Percentiles rank a stretch among this genome's conserved stretches.
Evolutionary conservation across 805 yeast genomes (phyloP).

Genomic region (Torulaspora gathmanii): DNA sequence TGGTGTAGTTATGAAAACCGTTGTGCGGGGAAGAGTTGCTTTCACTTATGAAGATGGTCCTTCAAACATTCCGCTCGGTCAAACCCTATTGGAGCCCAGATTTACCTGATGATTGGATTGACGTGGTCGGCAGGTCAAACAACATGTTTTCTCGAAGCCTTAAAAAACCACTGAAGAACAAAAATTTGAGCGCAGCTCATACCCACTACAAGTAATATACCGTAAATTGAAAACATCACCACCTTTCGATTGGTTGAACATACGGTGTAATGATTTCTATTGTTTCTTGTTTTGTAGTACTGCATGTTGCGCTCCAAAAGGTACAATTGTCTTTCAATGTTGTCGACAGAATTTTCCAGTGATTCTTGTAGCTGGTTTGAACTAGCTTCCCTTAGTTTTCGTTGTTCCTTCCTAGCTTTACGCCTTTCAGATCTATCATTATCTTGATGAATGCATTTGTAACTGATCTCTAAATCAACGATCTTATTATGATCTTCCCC

Average conservation of each 20-base stretch:
- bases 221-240: slow-evolving; percentile 60
- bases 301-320: slow-evolving; percentile 56
- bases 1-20: slow-evolving; percentile 77
- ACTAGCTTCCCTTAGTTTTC: slow-evolving; percentile 16
- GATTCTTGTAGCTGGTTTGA: slow-evolving; percentile 26
- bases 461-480: slow-evolving; percentile 71
- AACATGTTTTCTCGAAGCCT: slow-evolving; percentile 62
- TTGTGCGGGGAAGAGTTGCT: slow-evolving; percentile 69
- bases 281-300: slow-evolving; percentile 84
- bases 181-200: slow-evolving; percentile 68
- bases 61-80: slow-evolving; percentile 54
- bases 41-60: slow-evolving; percentile 54
- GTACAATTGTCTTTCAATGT: slow-evolving; percentile 57
- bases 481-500: slow-evolving; percentile 79
- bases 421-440: slow-evolving; percentile 59
- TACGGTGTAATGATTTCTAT: slow-evolving; percentile 80
- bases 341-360: slow-evolving; percentile 43
- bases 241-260: slow-evolving; percentile 60
- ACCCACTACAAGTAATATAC: slow-evolving; percentile 57
- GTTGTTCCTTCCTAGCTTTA: slow-evolving; percentile 34
- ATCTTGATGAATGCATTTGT: slow-evolving; percentile 32
- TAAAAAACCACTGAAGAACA: slow-evolving; percentile 66
- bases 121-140: slow-evolving; percentile 32
- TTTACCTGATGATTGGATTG: slow-evolving; percentile 7
- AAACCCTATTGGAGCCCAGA: slow-evolving; percentile 58